These are phyloP conservation scores for Ganoderma meredithae DNA, from an alignment of 1,284 basidiomycete species.

Conservation along the genomic window DNA sequence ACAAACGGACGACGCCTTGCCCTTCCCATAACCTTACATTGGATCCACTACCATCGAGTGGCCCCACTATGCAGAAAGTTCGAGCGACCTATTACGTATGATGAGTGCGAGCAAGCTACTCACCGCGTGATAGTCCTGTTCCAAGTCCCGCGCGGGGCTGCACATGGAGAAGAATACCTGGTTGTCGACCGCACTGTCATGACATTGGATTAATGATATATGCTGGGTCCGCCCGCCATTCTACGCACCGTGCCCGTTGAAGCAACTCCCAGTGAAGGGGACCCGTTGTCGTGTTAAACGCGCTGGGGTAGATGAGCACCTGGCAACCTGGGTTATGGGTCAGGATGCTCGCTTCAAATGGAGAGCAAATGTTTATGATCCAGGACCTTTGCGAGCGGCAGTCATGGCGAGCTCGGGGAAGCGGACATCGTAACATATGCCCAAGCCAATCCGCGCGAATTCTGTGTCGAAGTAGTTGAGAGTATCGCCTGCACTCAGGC, in stretches of 20 bases:
- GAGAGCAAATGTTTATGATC: background rate
- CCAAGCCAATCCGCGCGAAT: conserved; percentile 90
- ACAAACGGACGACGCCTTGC: no score
- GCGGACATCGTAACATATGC: conserved; percentile 92
- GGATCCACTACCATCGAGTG: conserved; percentile 92
- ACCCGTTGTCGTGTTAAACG: conserved; percentile 93
- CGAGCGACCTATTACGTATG: background rate
- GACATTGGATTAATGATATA: background rate
- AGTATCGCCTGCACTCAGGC: conserved; percentile 81
- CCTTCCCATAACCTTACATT: conserved; percentile 59
- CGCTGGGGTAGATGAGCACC: conserved; percentile 89
- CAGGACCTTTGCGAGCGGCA: conserved; percentile 82
- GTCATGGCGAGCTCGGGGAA: conserved; percentile 97
- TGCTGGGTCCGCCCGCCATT: background rate
- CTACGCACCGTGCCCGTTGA: conserved; percentile 78
- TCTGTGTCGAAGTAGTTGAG: conserved; percentile 91
- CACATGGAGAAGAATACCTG: conserved; percentile 97
- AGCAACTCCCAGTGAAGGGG: conserved; percentile 97
- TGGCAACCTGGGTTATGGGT: conserved; percentile 72
- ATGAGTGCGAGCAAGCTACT: conserved; percentile 39
- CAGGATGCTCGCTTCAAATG: background rate
- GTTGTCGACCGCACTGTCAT: conserved; percentile 88
- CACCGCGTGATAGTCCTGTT: conserved; percentile 87
- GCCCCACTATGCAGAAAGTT: conserved; percentile 69
- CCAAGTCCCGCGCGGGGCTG: conserved; percentile 90